Conservation (phyloP, 2,329 filamentous ascomycete species). For the Epichloe coenophiala region DNA sequence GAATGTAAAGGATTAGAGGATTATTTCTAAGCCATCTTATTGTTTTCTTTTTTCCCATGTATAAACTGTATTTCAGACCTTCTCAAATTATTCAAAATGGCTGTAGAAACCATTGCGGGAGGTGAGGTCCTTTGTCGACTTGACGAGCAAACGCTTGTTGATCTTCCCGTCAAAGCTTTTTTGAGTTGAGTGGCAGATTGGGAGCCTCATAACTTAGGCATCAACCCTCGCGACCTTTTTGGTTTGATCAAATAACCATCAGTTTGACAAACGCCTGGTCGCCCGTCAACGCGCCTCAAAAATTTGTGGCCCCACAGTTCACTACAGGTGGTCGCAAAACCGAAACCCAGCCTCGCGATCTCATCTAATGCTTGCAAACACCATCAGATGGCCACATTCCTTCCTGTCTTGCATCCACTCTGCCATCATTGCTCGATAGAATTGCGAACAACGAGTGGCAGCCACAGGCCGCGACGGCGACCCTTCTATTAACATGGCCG, state of each 20-base stretch:
- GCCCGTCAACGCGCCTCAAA: conserved; percentile 1
- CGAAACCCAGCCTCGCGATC: conserved; percentile 1
- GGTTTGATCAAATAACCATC: too few species aligned
- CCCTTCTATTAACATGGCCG: conserved; percentile 10
- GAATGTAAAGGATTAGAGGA: too few species aligned
- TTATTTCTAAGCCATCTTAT: too few species aligned
- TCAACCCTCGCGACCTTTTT: not conserved
- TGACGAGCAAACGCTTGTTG: not conserved
- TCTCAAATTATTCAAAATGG: not conserved
- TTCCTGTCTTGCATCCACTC: conserved; percentile 19
- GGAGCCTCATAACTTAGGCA: conserved; percentile 12
- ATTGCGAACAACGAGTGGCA: conserved; percentile 5
- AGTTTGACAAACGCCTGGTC: not conserved
- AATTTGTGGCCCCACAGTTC: conserved; percentile 13
- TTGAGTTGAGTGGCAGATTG: not conserved
- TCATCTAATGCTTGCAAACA: conserved; percentile 16
- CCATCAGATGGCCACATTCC: conserved; percentile 21
- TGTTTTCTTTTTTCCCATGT: too few species aligned
- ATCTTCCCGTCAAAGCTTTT: not conserved
- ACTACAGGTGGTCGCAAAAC: conserved; percentile 7
- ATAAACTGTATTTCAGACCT: too few species aligned
- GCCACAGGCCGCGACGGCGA: not conserved
- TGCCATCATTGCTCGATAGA: conserved; percentile 17
- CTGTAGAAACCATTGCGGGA: not conserved
- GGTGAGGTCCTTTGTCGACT: too few species aligned